A percentile compares a stretch with the other conserved stretches of the same genome.
These are phyloP conservation scores for Arthrobotrys entomopaga DNA, from an alignment of 2,329 filamentous ascomycete genomes.

Conservation along the genomic window DNA sequence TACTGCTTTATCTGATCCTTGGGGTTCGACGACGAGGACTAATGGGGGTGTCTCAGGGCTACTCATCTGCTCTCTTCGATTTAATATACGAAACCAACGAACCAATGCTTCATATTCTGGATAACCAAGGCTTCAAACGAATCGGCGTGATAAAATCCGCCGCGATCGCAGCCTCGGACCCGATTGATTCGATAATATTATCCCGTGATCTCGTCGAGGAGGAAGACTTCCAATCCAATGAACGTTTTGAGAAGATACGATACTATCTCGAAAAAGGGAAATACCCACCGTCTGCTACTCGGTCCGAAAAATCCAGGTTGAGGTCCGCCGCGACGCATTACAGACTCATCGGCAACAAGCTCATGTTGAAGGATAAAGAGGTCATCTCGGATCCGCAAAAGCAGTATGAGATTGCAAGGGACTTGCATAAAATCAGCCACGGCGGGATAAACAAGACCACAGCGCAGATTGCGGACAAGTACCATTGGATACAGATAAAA, in stretches of 20 bases:
- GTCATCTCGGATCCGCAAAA: constrained; percentile 88
- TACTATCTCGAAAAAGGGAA: constrained; percentile 95
- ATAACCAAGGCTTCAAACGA: constrained; percentile 77
- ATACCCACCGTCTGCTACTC: constrained; percentile 91
- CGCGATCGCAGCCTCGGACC: constrained; percentile 66
- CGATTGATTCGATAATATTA: constrained; percentile 71
- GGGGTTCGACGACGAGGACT: neutral
- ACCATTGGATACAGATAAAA: constrained; percentile 98
- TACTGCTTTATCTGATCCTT: neutral
- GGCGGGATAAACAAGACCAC: constrained; percentile 99
- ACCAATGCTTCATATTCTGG: constrained; percentile 77
- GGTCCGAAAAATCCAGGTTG: constrained; percentile 93
- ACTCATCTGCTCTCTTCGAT: constrained; percentile 79
- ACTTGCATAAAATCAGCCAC: constrained; percentile 79
- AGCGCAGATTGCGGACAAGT: constrained; percentile 89
- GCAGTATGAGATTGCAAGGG: constrained; percentile 88
- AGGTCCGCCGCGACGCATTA: constrained; percentile 95
- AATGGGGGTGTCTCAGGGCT: constrained; percentile 63
- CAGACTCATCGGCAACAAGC: constrained; percentile 76
- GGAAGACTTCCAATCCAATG: constrained; percentile 77
- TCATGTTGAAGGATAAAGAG: constrained; percentile 98
- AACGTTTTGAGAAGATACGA: constrained; percentile 98
- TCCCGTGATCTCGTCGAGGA: constrained; percentile 68
- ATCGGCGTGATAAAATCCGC: constrained; percentile 73
- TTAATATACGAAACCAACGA: constrained; percentile 80